Percentiles rank a stretch among this genome's conserved stretches.
phyloP scores from a whole-genome alignment of 805 yeast genomes.

The Geotrichum ghanense region DNA sequence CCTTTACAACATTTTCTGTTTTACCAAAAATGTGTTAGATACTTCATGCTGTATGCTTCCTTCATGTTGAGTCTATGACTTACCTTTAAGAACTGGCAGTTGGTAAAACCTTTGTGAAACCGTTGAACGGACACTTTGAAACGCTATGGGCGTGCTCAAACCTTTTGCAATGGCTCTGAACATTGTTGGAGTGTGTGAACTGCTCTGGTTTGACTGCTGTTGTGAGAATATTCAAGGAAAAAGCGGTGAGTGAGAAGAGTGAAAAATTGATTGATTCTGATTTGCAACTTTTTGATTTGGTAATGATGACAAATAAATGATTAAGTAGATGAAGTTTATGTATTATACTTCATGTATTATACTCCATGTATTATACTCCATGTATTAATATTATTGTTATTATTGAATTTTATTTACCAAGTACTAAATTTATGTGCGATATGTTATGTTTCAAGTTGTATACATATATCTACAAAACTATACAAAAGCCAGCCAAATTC shows the following conservation, averaged over 20 bases:
- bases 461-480: too few relatives aligned
- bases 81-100: not conserved
- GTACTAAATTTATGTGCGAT: too few relatives aligned
- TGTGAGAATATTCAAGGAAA: not conserved
- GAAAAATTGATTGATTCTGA: not conserved
- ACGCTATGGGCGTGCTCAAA: not conserved
- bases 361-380: too few relatives aligned
- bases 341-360: too few relatives aligned
- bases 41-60: not conserved
- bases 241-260: not conserved
- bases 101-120: not conserved
- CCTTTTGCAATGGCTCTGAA: not conserved
- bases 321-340: too few relatives aligned
- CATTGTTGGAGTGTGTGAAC: not conserved
- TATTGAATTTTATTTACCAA: too few relatives aligned
- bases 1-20: constrained; percentile 23
- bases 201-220: too few relatives aligned
- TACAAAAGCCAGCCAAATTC: too few relatives aligned
- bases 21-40: constrained; percentile 30
- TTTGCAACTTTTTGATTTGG: too few relatives aligned
- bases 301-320: too few relatives aligned
- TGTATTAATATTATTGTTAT: too few relatives aligned
- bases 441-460: too few relatives aligned
- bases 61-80: not conserved
- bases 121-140: not conserved